Conservation (phyloP, 352 stramenopile species). For the Pythium aquatile region DNA sequence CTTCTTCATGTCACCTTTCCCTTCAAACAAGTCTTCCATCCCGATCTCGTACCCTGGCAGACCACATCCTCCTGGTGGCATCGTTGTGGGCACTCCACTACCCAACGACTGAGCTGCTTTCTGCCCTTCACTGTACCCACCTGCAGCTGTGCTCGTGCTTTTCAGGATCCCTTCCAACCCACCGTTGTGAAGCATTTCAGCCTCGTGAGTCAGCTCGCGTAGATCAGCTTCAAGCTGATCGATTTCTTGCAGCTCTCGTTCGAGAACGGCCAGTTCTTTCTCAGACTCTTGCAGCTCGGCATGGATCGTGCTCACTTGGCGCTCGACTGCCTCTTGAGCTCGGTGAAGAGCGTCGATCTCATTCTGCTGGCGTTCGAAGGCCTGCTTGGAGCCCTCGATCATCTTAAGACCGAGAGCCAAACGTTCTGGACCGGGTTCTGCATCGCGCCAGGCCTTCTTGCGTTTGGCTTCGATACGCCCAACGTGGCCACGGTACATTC, state of each 20-base stretch:
- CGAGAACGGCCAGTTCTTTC: slow-evolving; percentile 87
- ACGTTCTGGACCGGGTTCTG: slow-evolving; percentile 85
- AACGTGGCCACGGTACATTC: slow-evolving; percentile 84
- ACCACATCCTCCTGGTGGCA: neutral
- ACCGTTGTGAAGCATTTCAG: slow-evolving; percentile 73
- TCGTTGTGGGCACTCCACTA: slow-evolving; percentile 34
- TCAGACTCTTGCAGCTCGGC: slow-evolving; percentile 89
- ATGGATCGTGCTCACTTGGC: slow-evolving; percentile 88
- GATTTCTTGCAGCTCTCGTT: slow-evolving; percentile 91
- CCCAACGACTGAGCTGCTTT: slow-evolving; percentile 41
- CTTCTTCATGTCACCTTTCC: slow-evolving; percentile 41
- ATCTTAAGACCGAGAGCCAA: slow-evolving; percentile 88
- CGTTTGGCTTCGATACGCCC: slow-evolving; percentile 59
- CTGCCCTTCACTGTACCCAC: slow-evolving; percentile 5
- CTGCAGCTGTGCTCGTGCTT: slow-evolving; percentile 16
- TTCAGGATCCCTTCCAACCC: slow-evolving; percentile 55
- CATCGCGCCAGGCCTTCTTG: slow-evolving; percentile 86
- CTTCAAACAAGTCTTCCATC: slow-evolving; percentile 50
- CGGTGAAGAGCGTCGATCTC: slow-evolving; percentile 92
- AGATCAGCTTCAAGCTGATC: slow-evolving; percentile 91
- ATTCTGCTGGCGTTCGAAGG: slow-evolving; percentile 90
- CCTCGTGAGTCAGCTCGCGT: slow-evolving; percentile 90
- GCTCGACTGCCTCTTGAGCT: slow-evolving; percentile 87
- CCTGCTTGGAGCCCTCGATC: slow-evolving; percentile 92
- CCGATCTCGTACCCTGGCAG: slow-evolving; percentile 44